Base-by-base conservation (phyloP, 1,284 basidiomycete genomes). In the Exsudoporus floridanus region DNA sequence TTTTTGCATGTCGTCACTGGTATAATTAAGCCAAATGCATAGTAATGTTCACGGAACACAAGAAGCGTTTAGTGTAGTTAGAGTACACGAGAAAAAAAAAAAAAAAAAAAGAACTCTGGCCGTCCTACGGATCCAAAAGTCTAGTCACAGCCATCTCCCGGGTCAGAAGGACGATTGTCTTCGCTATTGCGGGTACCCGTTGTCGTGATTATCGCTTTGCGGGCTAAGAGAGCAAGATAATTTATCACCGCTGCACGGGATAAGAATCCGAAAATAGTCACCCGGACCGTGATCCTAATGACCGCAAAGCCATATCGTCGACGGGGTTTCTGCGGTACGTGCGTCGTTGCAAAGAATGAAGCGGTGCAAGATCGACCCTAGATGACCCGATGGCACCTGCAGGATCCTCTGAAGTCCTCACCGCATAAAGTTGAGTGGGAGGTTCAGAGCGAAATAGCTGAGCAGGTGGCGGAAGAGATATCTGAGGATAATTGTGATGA, bases 261-360 rank as follows among this genome's bases (percentile, higher is more conserved):
- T 53, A 37, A 49, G 39, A 55, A 52, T 33, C 54, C 52, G 46
- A 60, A 53, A 68, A 65, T 66, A 65, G 59, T 69, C 70, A 72
- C 66, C 68, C 69, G 33, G 74, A 65, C 49, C 69, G 69, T 49
- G 71, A 71, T 34, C 70, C 66, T 45, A 88, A 70, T 49, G 77
- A 64, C 27, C 83, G 75, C 59, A 88, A 66, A 37, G 79, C 75
- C 53, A 75, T 76, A 60, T 88, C 86, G 65, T 88, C 86, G 23
- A 76, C 64, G n/a, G 81, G 81, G 55, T 84, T 76, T 52, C 86
- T 76, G 42, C 78, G 73, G 57, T 86, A 87, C 5, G 80, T 77
- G 60, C 81, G 80, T 30, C 83, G 76, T 45, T 74, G 75, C 50
- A 86, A 71, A 13, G 78, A 70, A 49, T 76, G 71, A 43, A 88